Conservation (phyloP, 306 rosid species). For the Calophaca sinica region DNA sequence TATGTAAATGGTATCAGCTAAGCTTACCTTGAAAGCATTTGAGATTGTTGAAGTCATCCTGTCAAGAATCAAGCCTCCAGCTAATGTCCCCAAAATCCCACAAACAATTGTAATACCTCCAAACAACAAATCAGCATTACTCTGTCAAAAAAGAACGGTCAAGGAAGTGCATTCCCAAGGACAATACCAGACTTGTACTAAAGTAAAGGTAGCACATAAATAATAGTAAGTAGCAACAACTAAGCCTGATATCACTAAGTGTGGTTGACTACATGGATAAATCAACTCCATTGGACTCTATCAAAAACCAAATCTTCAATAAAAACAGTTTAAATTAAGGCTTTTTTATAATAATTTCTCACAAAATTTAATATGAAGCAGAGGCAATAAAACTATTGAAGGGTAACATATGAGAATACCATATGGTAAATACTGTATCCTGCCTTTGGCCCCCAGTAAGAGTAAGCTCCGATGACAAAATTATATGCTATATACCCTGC, state of each 20-base stretch:
- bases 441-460: slow-evolving; percentile 98
- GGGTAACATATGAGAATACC: slow-evolving; percentile 58
- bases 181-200: slow-evolving; percentile 20
- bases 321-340: slow-evolving; percentile 16
- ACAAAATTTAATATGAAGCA: slow-evolving; percentile 18
- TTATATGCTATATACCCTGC: slow-evolving; percentile 83
- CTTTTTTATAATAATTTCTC: background rate
- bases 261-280: slow-evolving; percentile 11
- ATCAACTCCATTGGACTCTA: slow-evolving; percentile 26
- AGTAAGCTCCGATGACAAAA: slow-evolving; percentile 95
- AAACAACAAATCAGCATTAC: slow-evolving; percentile 80
- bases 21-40: slow-evolving; percentile 85
- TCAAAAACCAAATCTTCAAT: slow-evolving; percentile 33
- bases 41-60: slow-evolving; percentile 74
- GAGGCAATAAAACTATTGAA: slow-evolving; percentile 19
- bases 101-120: slow-evolving; percentile 87
- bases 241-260: slow-evolving; percentile 26
- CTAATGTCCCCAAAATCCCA: slow-evolving; percentile 83
- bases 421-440: slow-evolving; percentile 88
- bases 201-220: slow-evolving; percentile 19
- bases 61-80: slow-evolving; percentile 91
- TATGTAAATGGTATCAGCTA: slow-evolving; percentile 35
- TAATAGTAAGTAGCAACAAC: slow-evolving; percentile 28
- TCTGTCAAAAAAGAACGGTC: slow-evolving; percentile 56
- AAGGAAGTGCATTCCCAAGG: slow-evolving; percentile 38